These are phyloP conservation scores for Aspergillus viridinutans DNA, from an alignment of 2,329 filamentous ascomycete genomes.

Conservation along the genomic window DNA sequence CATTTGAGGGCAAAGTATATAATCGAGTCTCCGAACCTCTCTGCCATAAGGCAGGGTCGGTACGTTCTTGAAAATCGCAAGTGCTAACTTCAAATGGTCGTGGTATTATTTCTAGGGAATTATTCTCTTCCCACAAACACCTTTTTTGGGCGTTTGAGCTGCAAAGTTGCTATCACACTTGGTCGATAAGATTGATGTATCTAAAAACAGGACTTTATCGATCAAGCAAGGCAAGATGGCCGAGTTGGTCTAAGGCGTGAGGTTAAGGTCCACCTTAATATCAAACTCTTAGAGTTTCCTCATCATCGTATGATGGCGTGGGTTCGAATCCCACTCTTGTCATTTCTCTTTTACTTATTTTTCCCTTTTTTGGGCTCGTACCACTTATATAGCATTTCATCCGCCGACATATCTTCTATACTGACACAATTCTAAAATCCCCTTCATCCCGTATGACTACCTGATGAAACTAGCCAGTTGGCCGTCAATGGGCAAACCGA, in stretches of 20 bases:
- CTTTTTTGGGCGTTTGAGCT: no score
- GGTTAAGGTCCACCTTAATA: slow-evolving; percentile 7
- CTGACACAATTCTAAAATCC: neutral
- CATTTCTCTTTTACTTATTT: neutral
- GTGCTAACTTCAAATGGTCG: no score
- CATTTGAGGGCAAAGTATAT: no score
- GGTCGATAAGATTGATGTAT: no score
- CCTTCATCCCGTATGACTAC: neutral
- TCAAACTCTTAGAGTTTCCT: neutral
- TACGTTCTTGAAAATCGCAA: no score
- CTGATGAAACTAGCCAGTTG: neutral
- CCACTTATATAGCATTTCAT: neutral
- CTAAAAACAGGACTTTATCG: no score
- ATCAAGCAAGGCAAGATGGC: slow-evolving; percentile 27
- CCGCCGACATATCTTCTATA: no score
- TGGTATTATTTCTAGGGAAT: no score
- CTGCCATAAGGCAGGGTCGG: no score
- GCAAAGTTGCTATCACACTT: no score
- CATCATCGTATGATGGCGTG: slow-evolving; percentile 3
- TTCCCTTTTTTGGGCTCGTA: neutral
- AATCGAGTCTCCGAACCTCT: no score
- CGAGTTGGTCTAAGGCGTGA: slow-evolving; percentile 33
- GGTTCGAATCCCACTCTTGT: slow-evolving; percentile 8
- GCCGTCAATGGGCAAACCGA: slow-evolving; percentile 15
- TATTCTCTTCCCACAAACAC: no score